Conservation (phyloP, 2,329 filamentous ascomycete species). For the Venturia asperata region DNA sequence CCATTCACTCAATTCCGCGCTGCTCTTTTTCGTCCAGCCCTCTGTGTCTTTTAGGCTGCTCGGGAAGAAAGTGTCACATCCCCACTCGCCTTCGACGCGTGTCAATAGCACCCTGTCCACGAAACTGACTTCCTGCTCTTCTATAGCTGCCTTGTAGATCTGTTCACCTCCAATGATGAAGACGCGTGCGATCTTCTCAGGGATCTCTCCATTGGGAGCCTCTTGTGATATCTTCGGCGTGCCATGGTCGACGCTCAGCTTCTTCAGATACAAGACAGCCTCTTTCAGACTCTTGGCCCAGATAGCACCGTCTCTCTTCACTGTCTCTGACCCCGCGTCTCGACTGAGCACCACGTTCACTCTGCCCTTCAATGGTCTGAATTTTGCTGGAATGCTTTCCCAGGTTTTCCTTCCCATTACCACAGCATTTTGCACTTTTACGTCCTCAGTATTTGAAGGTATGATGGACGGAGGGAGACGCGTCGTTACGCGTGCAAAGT, state of each 20-base stretch:
- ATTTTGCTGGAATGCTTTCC: slow-evolving; percentile 74
- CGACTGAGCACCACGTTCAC: slow-evolving; percentile 77
- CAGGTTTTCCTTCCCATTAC: slow-evolving; percentile 98
- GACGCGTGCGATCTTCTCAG: slow-evolving; percentile 46
- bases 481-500: slow-evolving; percentile 87
- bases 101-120: slow-evolving; percentile 55
- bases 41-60: slow-evolving; percentile 40
- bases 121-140: slow-evolving; percentile 29
- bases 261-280: slow-evolving; percentile 43
- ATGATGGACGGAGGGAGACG: slow-evolving; percentile 31
- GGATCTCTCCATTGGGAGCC: slow-evolving; percentile 18
- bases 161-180: slow-evolving; percentile 89
- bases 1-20: slow-evolving; percentile 53
- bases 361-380: slow-evolving; percentile 71
- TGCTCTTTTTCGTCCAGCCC: slow-evolving; percentile 49
- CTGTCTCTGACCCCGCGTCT: slow-evolving; percentile 11
- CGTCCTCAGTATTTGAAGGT: neutral
- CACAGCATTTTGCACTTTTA: slow-evolving; percentile 51
- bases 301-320: slow-evolving; percentile 39
- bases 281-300: slow-evolving; percentile 52
- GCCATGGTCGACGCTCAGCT: slow-evolving; percentile 22
- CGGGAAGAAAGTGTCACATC: slow-evolving; percentile 70
- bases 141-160: slow-evolving; percentile 69
- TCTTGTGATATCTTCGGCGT: slow-evolving; percentile 17
- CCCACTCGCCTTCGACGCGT: slow-evolving; percentile 59